Percentiles rank a stretch among this genome's conserved stretches.
Conservation (phyloP, 148 eudicot species). For the Spergularia bocconei region DNA sequence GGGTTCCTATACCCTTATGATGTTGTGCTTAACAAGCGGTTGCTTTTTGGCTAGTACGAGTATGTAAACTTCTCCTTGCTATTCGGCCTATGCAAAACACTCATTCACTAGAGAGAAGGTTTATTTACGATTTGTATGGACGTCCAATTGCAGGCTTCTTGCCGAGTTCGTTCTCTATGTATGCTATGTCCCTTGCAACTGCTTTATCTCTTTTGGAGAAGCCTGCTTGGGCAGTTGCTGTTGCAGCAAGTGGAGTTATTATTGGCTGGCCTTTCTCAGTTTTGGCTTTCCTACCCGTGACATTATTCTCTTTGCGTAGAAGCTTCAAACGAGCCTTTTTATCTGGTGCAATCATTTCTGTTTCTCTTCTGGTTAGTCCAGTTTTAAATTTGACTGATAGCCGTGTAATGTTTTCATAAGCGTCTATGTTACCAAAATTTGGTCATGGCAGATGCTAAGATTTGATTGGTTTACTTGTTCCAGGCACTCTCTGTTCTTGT, state of each 20-base stretch:
- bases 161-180: conserved; percentile 98
- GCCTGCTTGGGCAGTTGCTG: conserved; percentile 70
- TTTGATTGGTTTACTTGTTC: conserved; percentile 8
- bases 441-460: not conserved
- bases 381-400: not conserved
- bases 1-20: conserved; percentile 80
- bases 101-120: not conserved
- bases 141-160: conserved; percentile 58
- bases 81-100: not conserved
- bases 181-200: conserved; percentile 89
- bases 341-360: conserved; percentile 58
- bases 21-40: conserved; percentile 93
- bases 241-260: conserved; percentile 80
- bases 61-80: conserved; percentile 30
- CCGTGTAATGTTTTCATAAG: not conserved
- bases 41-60: conserved; percentile 98
- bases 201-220: conserved; percentile 79
- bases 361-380: conserved; percentile 59
- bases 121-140: conserved; percentile 13
- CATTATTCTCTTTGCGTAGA: conserved; percentile 62
- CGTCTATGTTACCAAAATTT: not conserved
- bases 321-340: conserved; percentile 69
- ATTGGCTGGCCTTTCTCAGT: conserved; percentile 97
- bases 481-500: conserved; percentile 75
- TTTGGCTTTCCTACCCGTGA: conserved; percentile 87